phyloP scores from a whole-genome alignment of 352 stramenopile genomes.

The Phytophthora tubulina region DNA sequence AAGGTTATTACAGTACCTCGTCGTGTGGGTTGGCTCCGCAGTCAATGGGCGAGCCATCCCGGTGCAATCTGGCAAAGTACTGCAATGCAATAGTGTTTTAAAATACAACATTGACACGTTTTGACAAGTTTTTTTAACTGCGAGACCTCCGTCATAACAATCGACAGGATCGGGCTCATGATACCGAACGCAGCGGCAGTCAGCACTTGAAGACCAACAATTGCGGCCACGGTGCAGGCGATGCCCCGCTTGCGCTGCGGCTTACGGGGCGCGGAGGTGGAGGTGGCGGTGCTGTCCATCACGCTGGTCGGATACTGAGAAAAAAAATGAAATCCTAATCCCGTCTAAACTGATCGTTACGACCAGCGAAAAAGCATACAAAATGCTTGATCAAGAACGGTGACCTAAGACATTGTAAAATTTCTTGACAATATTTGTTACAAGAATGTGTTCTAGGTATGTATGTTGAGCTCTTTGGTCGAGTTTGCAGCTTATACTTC shows the following conservation, averaged over 20 bases:
- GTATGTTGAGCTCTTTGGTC: not conserved
- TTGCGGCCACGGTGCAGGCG: conserved; percentile 46
- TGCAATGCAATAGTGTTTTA: conserved; percentile 20
- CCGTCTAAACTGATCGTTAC: conserved; percentile 8
- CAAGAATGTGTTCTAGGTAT: not conserved
- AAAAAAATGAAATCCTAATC: not conserved
- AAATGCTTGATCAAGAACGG: conserved; percentile 2
- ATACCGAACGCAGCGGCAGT: conserved; percentile 70
- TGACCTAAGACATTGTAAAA: no score
- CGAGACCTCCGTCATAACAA: conserved; percentile 73
- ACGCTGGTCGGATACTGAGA: conserved; percentile 17
- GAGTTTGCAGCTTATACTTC: conserved; percentile 13
- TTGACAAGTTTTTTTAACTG: not conserved
- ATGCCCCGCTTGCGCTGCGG: conserved; percentile 17
- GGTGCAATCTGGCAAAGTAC: conserved; percentile 77
- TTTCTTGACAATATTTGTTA: no score
- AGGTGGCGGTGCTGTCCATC: conserved; percentile 15
- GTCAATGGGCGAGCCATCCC: conserved; percentile 58
- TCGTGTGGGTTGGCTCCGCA: conserved; percentile 58
- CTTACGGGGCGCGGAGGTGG: conserved; percentile 5
- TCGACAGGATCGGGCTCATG: conserved; percentile 71
- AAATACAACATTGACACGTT: not conserved
- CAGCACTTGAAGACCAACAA: conserved; percentile 60
- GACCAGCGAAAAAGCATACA: conserved; percentile 23
- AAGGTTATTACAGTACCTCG: conserved; percentile 28